phyloP scores from a whole-genome alignment of 225 moss, liverwort and hornwort genomes.

The Marchantia polymorpha region DNA sequence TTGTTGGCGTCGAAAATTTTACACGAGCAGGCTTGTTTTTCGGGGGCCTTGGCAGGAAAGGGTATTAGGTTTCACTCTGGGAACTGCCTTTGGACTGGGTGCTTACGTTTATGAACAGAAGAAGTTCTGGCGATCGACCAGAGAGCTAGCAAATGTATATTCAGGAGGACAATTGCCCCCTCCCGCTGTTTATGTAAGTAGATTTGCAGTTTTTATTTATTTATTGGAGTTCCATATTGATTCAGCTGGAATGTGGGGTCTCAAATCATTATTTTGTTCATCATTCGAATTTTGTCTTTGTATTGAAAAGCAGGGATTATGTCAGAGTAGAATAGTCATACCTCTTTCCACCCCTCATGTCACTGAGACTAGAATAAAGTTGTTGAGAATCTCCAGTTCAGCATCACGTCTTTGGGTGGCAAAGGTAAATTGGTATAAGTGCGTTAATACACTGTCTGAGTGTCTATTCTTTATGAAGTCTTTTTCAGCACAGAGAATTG shows the following conservation, averaged over 20 bases:
- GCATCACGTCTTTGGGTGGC: too few species aligned
- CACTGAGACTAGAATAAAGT: too few species aligned
- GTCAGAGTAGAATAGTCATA: too few species aligned
- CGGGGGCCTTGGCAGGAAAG: slow-evolving; percentile 30
- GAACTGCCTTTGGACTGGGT: slow-evolving; percentile 38
- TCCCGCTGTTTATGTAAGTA: slow-evolving; percentile 30
- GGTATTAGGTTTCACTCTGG: slow-evolving; percentile 37
- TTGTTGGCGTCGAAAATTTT: too few species aligned
- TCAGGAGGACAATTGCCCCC: slow-evolving; percentile 42
- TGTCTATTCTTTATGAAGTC: too few species aligned
- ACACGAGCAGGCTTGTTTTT: too few species aligned
- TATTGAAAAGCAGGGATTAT: too few species aligned
- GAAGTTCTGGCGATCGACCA: slow-evolving; percentile 45
- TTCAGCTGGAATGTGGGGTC: neutral
- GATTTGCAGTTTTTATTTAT: neutral
- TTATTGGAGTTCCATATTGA: neutral
- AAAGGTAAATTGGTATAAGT: too few species aligned
- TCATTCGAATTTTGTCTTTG: too few species aligned
- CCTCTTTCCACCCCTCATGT: too few species aligned
- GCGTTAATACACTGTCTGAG: too few species aligned
- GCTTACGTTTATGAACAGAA: slow-evolving; percentile 37
- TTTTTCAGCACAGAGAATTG: neutral
- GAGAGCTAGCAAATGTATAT: slow-evolving; percentile 36
- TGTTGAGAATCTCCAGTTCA: too few species aligned
- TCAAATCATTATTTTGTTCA: neutral